phyloP scores from a whole-genome alignment of 2,329 filamentous ascomycete genomes.

The Calonectria pauciramosa region DNA sequence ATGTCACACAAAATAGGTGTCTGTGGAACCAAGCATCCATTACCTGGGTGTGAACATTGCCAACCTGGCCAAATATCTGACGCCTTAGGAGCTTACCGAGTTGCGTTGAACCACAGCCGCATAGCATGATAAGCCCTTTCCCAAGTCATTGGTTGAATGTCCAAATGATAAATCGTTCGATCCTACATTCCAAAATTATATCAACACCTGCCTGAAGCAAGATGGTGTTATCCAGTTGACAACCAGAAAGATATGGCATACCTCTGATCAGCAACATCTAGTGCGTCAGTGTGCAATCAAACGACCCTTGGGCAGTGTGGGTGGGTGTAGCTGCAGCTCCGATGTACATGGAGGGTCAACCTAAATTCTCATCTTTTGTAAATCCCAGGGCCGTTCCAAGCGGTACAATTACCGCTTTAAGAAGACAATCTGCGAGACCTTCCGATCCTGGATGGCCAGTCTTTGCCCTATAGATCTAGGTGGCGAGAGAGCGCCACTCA shows the following conservation, averaged over 20 bases:
- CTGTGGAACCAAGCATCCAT: neutral
- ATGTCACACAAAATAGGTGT: conserved; percentile 13
- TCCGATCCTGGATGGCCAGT: neutral
- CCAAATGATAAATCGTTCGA: neutral
- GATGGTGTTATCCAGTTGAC: neutral
- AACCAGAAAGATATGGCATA: neutral
- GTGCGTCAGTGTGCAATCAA: neutral
- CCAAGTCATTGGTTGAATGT: neutral
- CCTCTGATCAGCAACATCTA: neutral
- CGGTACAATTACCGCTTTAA: neutral
- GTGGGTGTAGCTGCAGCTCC: neutral
- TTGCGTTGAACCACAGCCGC: neutral
- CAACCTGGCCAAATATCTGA: neutral
- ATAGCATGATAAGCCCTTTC: neutral
- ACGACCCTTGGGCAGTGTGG: neutral
- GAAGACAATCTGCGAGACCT: neutral
- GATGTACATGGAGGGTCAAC: conserved; percentile 1
- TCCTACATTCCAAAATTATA: neutral
- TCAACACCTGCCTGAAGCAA: neutral
- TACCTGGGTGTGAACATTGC: neutral
- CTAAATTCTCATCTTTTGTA: neutral
- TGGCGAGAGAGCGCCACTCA: neutral
- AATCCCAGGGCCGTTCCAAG: neutral
- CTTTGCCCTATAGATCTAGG: conserved; percentile 1
- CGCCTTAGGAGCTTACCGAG: neutral